Base-by-base conservation (phyloP, 202 grass and related monocot species). In the Musa balbisiana region DNA sequence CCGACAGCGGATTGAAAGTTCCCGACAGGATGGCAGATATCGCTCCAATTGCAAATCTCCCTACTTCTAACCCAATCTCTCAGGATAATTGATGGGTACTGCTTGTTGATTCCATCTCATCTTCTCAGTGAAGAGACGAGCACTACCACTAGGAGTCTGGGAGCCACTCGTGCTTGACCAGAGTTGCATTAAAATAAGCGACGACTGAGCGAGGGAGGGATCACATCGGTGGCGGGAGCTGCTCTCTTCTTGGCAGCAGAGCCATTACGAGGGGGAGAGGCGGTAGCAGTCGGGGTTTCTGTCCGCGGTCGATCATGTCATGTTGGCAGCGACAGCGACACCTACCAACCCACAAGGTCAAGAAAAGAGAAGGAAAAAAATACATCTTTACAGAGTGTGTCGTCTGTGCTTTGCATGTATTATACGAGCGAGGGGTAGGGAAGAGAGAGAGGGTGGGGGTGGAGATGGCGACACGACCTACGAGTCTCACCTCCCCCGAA, bases 1-100 rank as follows among this genome's bases (percentile, higher is more conserved):
- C 77, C 66, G 77, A 79, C 77, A 79, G 53, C 19, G 3, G 77
- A 79, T 67, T 79, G 77, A 79, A 79, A 79, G 66, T 79, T 55
- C 77, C 77, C 77, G 77, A 79, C 77, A 79, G 8, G 14, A 19
- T 70, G 58, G 65, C 77, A 70, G 77, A 58, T 71, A 60, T 60
- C 77, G 5, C 54, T 71, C 27, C 26, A 26, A 49, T 51, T 53
- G 16, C 24, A 52, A 77, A 77, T 77, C 60, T 16, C 50, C 62
- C 14, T 52, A 52, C 8, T 59, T 33, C 24, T 60, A 33, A n/a
- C 65, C 49, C 16, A 43, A 43, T 43, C 33, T 43, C 33, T 43
- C 33, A 43, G 33, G 33, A 70, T 70, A 17, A 49, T 51, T 51
- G 43, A 70, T 70, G 67, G 49, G 19, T n/a, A 20, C 67, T 50